phyloP scores from a whole-genome alignment of 2,329 filamentous ascomycete genomes.

The Emmonsia crescens region DNA sequence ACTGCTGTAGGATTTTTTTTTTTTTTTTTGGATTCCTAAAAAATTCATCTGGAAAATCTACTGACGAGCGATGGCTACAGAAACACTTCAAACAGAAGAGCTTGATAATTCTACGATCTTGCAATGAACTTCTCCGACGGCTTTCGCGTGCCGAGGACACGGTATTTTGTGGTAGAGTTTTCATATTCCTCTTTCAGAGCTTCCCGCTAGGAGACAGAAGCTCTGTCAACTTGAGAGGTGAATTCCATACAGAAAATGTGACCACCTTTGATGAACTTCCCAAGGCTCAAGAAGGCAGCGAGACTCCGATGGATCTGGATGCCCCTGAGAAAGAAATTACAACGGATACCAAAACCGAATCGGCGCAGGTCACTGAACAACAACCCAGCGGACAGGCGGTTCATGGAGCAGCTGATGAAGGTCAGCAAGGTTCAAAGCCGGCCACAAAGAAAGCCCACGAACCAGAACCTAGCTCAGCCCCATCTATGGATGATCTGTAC shows the following conservation, averaged over 20 bases:
- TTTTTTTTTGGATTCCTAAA: neutral
- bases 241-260: slow-evolving; percentile 92
- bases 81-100: slow-evolving; percentile 72
- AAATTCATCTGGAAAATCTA: neutral
- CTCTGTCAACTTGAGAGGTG: slow-evolving; percentile 89
- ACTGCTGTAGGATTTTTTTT: slow-evolving; percentile 65
- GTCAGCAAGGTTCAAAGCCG: slow-evolving; percentile 15
- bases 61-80: slow-evolving; percentile 21
- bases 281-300: slow-evolving; percentile 24
- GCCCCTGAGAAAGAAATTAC: slow-evolving; percentile 31
- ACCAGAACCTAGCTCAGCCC: slow-evolving; percentile 35
- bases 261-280: slow-evolving; percentile 64
- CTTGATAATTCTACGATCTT: slow-evolving; percentile 80
- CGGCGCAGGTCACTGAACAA: slow-evolving; percentile 12
- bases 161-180: slow-evolving; percentile 92
- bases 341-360: slow-evolving; percentile 13
- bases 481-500: slow-evolving; percentile 66
- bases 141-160: slow-evolving; percentile 95
- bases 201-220: slow-evolving; percentile 95
- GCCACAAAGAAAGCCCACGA: slow-evolving; percentile 5
- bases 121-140: slow-evolving; percentile 87
- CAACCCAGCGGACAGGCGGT: neutral
- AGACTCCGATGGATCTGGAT: slow-evolving; percentile 59
- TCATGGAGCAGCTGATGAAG: slow-evolving; percentile 5
- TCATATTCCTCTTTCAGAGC: slow-evolving; percentile 97